Base-by-base conservation (phyloP, 1,284 basidiomycete genomes). In the Meira nashicola region DNA sequence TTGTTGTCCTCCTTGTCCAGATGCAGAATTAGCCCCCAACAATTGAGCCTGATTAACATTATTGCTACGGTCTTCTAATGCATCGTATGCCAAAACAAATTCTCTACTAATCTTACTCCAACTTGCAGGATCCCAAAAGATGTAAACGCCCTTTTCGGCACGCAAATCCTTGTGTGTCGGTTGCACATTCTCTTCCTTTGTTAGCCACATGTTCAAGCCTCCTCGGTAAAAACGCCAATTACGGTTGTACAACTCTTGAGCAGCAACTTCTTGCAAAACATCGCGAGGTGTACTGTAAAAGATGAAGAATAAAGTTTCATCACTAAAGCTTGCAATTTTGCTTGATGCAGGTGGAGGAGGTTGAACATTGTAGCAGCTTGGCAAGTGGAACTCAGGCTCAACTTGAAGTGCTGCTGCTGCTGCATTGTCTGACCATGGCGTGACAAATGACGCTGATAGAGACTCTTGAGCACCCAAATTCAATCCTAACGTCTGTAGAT, bases 181-280 rank as follows among this genome's bases (percentile, higher is more conserved):
- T 63, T 87, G 83, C 47, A 87, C 88, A 39, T 87, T 88, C 49
- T 85, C 86, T 80, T 95, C 92, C 78, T 94, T 95, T 52, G 92
- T 95, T 77, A 97, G 85, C 94, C 94, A 98, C 66, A 94, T 82
- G 63, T 89, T 87, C 62, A 92, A 83, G n/a, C 50, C 50, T 70
- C 94, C 91, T 80, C 93, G 96, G 84, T 97, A 93, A 81, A 90
- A 98, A 68, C 94, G 83, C 94, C 94, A 98, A 80, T 94, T 94
- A 67, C 94, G 87, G 79, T 91, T 90, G 82, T 88, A 95, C 88
- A 98, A 83, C 83, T 97, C 94, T 78, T 91, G 89, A 46, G 92
- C 92, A 12, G 94, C 94, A 51, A 93, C 86, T 80, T 97, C 92
- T 79, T 98, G 94, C 65, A 96, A 82, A 37, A 89, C 86, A 80